These are phyloP conservation scores for Nemania sp. DNA, from an alignment of 2,329 filamentous ascomycete genomes.

Conservation along the genomic window DNA sequence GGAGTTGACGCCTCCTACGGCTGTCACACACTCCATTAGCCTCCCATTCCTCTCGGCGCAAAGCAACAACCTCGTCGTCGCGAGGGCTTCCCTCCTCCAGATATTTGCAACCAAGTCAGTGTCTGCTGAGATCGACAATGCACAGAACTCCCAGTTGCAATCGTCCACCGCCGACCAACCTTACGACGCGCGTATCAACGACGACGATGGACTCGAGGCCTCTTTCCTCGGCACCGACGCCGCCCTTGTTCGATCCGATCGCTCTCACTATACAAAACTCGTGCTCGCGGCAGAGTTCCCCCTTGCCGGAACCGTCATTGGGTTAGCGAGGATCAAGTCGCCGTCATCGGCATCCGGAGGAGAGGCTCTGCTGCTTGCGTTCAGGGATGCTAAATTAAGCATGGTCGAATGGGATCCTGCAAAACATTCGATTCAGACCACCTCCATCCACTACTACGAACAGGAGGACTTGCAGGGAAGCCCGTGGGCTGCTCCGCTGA, in stretches of 20 bases:
- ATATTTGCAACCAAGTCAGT: slow-evolving; percentile 78
- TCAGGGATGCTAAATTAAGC: slow-evolving; percentile 90
- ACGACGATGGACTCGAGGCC: slow-evolving; percentile 68
- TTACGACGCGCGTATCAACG: slow-evolving; percentile 58
- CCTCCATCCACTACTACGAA: slow-evolving; percentile 98
- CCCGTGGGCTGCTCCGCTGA: slow-evolving; percentile 79
- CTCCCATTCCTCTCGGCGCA: slow-evolving; percentile 77
- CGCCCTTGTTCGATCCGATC: slow-evolving; percentile 64
- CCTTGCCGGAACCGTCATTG: slow-evolving; percentile 82
- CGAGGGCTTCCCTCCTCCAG: slow-evolving; percentile 90
- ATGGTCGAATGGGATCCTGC: slow-evolving; percentile 92
- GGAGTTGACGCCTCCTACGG: slow-evolving; percentile 91
- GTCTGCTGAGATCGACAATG: slow-evolving; percentile 63
- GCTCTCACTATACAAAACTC: slow-evolving; percentile 73
- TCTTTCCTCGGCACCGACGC: slow-evolving; percentile 69
- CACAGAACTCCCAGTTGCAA: slow-evolving; percentile 45
- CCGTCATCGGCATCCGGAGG: slow-evolving; percentile 76
- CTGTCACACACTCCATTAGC: slow-evolving; percentile 84
- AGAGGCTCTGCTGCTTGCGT: slow-evolving; percentile 80
- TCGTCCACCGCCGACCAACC: slow-evolving; percentile 50
- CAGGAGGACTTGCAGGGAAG: slow-evolving; percentile 83
- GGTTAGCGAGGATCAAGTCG: slow-evolving; percentile 77
- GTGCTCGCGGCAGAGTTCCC: slow-evolving; percentile 83
- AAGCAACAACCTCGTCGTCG: slow-evolving; percentile 84
- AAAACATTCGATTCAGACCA: slow-evolving; percentile 76